Evolutionary conservation across 228 moss, liverwort and hornwort genomes (phyloP), one percentile per base, ranked within the genome.

Genomic region (Sphagnum fallax): DNA sequence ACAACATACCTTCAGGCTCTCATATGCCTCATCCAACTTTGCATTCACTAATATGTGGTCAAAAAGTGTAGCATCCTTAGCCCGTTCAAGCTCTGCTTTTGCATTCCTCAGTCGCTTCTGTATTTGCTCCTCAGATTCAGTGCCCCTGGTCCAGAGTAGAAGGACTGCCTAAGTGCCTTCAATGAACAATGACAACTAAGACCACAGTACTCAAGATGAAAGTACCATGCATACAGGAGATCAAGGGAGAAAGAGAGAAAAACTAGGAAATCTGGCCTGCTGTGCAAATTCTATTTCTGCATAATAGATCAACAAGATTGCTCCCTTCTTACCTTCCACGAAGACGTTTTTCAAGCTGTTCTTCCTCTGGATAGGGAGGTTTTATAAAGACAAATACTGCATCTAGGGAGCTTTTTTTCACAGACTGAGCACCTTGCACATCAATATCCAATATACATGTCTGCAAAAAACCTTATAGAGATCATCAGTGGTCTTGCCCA

Each of bases 371-470:
- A 53, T 78, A 81, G 62, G 97, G 97, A 51, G 97, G 97, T 79
- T 91, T 91, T 59, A 97, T 86, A 62, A 97, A 97, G 53, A 97
- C 85, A 65, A 88, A 97, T 4, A 60, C 69, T 10, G 97, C 89
- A 72, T 88, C 79, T 64, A 97, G 52, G 47, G 79, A 57, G 10
- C 90, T 93, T 68, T 71, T 93, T 73, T 82, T 90, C 52, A 97
- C 97, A 0, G 76, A 71, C 75, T 88, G 82, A 4, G 91, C 97
- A 49, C 91, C 97, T 88, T 97, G 97, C 18, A 97, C 97, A 69
- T 97, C 97, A 32, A 97, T 97, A 70, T 97, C 97, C 60, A 97
- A 72, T 69, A 97, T 89, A 71, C 97, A 97, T 76, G 84, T 93
- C 93, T 97, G 86, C 73, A 79, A 66, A 5, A 32, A 32, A 32